Evolutionary conservation across 164 flowering plant genomes (phyloP), one percentile per base, ranked within the genome.

Genomic region (Sextonia rubra): DNA sequence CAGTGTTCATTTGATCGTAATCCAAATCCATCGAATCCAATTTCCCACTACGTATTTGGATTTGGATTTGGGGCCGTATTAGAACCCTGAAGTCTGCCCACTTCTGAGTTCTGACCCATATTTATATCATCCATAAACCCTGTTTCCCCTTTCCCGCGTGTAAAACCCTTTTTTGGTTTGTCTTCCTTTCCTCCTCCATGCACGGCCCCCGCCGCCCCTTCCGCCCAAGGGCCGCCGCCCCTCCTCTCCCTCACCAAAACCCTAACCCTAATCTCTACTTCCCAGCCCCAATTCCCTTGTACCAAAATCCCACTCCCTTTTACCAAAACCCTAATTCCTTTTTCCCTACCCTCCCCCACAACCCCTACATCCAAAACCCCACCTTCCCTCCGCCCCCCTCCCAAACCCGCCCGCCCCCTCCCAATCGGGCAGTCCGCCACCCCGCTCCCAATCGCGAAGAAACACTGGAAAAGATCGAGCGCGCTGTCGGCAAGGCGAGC

Each of bases 401-500:
- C 62, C 67, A 67, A 62, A 30, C 64, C 44, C 60, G 29, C 37
- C 23, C 64, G 0, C 11, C 30, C n/a, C 32, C 56, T 47, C 67
- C 30, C 55, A 12, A 66, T 11, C 66, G 73, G 18, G 75, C 62
- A 64, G n/a, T 6, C 49, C 6, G 12, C 49, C 49, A 47, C 0
- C 12, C 2, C 12, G 11, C 49, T 47, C 12, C 49, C 12, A 52
- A 17, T 52, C 58, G 20, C 25, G 71, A 25, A 1, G 85, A 74
- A 14, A 12, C 70, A 15, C 65, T 85, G 0, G 84, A 83, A 64
- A 83, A 72, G 80, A 68, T 83, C 9, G 90, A 92, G 47, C 69
- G 61, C 0, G 91, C 87, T 0, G 92, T 82, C 0, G 66, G 6
- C 17, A 84, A 80, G 69, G 90, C 86, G 20, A 85, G 83, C 18